phyloP scores from a whole-genome alignment of 768 basidiomycete genomes.

The Thelephora ganbajun region DNA sequence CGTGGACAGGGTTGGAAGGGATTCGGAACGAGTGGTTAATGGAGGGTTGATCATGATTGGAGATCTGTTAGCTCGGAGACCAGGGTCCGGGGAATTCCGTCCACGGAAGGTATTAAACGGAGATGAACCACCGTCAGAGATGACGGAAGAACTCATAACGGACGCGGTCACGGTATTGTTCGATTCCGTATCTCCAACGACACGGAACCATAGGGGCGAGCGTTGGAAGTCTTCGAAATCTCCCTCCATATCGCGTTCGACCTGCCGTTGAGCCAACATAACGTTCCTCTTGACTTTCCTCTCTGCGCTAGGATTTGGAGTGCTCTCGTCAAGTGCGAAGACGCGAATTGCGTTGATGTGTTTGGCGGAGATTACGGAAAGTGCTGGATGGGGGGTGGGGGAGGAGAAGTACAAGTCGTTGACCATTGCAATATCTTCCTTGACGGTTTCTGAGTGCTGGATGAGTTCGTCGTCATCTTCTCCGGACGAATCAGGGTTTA shows the following conservation, averaged over 20 bases:
- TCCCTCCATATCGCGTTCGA: conserved; percentile 81
- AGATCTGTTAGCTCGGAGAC: conserved; percentile 2
- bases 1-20: conserved; percentile 6
- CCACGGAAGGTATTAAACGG: not conserved
- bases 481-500: conserved; percentile 42
- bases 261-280: conserved; percentile 71
- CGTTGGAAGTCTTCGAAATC: conserved; percentile 83
- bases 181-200: conserved; percentile 52
- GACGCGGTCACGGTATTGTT: conserved; percentile 1
- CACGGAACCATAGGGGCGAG: conserved; percentile 89
- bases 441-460: conserved; percentile 44
- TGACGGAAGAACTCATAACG: not conserved
- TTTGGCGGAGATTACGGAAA: conserved; percentile 53
- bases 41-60: conserved; percentile 3
- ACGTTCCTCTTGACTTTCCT: conserved; percentile 63
- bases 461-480: conserved; percentile 50
- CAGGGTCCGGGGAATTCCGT: not conserved
- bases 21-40: conserved; percentile 10
- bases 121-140: not conserved
- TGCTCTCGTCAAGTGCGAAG: conserved; percentile 41
- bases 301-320: conserved; percentile 26
- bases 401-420: conserved; percentile 76
- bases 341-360: conserved; percentile 55
- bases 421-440: conserved; percentile 84
- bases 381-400: conserved; percentile 38